Base-by-base conservation (phyloP, 768 basidiomycete species). In the Podaxis sp. region DNA sequence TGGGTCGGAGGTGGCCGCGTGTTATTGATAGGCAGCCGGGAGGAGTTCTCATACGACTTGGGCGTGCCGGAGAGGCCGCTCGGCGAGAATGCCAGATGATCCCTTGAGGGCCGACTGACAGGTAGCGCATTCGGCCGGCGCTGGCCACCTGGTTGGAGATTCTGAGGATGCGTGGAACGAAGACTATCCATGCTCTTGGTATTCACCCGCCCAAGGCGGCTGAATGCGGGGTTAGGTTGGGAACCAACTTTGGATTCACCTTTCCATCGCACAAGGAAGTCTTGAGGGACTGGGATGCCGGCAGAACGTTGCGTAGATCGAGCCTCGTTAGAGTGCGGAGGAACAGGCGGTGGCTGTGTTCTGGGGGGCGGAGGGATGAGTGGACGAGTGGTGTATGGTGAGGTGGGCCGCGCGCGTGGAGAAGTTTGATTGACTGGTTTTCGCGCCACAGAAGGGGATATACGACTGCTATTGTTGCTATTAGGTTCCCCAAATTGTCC, bases 151-250 rank as follows among this genome's bases (percentile, higher is more conserved):
- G 79, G 73, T 67, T 74, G 73, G 22, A 79, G 65, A 44, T 63
- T 76, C 72, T 52, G 72, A 75, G 57, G 57, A 33, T 58, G 59
- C 6, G 33, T 11, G 30, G 56, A 44, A 51, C 79, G 76, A 52
- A 85, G 75, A 64, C 84, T 84, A 64, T 82, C 82, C 80, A 87
- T 83, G 67, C 86, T 89, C 73, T 85, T 87, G n/a, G 82, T 72
- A 59, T 72, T 72, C 33, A 65, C 66, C 61, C 72, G 66, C 48
- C 64, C 72, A 53, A 70, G 74, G 63, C 75, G 74, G 61, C 61
- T 65, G 64, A 72, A 75, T 42, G 68, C 67, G 2, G 72, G 52
- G 1, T 75, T 59, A 4, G 79, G 73, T 1, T 77, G 68, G 2
- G 77, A 70, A 3, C 69, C 61, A n/a, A 73, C 62, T 59, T 77